A percentile compares a stretch with the other conserved stretches of the same genome.
Evolutionary conservation across 306 rosid genomes (phyloP).

Genomic region (Coriaria nepalensis): DNA sequence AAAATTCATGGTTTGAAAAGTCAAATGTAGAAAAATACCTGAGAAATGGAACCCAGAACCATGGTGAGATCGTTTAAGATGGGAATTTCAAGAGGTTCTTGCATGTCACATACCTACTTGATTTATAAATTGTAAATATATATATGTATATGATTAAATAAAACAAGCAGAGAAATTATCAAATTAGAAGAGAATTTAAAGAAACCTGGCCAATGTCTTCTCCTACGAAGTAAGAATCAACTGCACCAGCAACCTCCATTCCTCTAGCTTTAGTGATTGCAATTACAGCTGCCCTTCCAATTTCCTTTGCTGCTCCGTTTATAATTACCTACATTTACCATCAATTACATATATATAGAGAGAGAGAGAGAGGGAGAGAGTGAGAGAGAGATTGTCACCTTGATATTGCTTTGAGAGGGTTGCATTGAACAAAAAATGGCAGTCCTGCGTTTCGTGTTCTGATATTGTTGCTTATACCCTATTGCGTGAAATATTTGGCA

Average conservation of each 20-base stretch:
- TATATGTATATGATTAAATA: not conserved
- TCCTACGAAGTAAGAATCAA: constrained; percentile 33
- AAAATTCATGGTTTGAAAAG: no score
- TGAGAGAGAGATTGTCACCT: constrained; percentile 39
- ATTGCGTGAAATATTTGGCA: no score
- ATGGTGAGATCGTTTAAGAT: constrained; percentile 70
- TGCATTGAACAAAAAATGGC: constrained; percentile 44
- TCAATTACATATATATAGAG: no score
- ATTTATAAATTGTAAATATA: not conserved
- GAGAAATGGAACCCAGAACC: constrained; percentile 92
- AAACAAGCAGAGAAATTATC: not conserved
- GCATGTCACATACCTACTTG: constrained; percentile 67
- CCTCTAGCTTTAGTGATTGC: constrained; percentile 73
- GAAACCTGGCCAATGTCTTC: constrained; percentile 45
- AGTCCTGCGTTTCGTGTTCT: no score
- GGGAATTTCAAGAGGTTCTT: constrained; percentile 83
- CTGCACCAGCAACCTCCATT: constrained; percentile 52
- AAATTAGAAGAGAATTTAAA: not conserved
- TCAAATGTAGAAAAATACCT: constrained; percentile 38
- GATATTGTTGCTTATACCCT: no score
- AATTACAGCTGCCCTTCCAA: constrained; percentile 76
- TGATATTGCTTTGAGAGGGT: constrained; percentile 50
- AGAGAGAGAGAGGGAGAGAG: no score
- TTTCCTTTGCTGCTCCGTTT: constrained; percentile 92
- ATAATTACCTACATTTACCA: constrained; percentile 66